Base-by-base conservation (phyloP, 1,139 yeast genomes). In the Saccharomyces hybrid region DNA sequence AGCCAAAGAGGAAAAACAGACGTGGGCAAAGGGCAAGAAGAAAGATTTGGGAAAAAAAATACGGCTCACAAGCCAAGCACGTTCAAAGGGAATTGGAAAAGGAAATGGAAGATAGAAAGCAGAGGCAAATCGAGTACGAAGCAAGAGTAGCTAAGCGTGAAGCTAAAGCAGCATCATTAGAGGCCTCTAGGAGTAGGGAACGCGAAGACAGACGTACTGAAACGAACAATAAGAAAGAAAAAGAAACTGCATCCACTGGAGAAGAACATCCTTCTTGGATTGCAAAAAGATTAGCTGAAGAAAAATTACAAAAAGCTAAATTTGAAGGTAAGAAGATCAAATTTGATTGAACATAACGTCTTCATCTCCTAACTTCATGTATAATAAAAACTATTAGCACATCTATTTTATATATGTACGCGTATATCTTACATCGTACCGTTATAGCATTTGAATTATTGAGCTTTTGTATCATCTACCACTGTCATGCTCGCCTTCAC, bases 21-120 rank as follows among this genome's bases (percentile, higher is more conserved):
- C 82, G 97, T 68, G 99, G 99, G 23, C 99, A 95, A 75, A 78
- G 98, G 61, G 99, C 97, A 1, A 83, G 99, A 73, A 95, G 93
- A 70, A 86, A 87, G 74, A 89, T 93, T 54, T 91, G 98, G 97
- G 99, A 90, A 66, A 75, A 80, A 71, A 93, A 93, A 70, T 93
- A 78, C 67, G 99, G 99, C 42, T 71, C 73, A 38, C 76, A 76
- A 42, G 99, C 99, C n/a, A 85, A 83, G 56, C 99, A 95, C 69
- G 77, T 90, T 41, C 77, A 81, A 64, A 79, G 82, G 61, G 86
- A 88, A 62, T 73, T 75, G 13, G 82, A 78, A 52, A 77, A 82
- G 49, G 70, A 74, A 44, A 73, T 73, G 49, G 77, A 78, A 53
- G 87, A 82, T 56, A 75, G 86, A 57, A 83, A 83, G 62, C 75